phyloP scores from a whole-genome alignment of 306 rosid genomes.

The Ammopiptanthus mongolicus region DNA sequence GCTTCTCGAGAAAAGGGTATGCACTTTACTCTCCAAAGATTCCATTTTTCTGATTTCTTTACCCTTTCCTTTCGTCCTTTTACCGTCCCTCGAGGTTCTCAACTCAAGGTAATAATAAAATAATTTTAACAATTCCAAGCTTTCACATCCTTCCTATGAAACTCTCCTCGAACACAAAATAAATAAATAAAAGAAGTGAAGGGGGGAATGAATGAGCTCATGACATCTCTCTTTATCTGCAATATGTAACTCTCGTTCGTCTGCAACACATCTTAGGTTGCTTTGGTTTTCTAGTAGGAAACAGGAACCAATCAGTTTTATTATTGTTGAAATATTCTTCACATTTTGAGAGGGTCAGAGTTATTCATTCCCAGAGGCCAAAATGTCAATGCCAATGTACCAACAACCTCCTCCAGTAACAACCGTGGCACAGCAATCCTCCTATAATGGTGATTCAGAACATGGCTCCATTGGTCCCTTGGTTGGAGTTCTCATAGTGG shows the following conservation, averaged over 20 bases:
- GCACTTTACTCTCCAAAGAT: constrained; percentile 45
- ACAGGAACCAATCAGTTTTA: no score
- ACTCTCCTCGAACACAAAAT: background rate
- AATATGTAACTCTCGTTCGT: no score
- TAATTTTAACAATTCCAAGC: background rate
- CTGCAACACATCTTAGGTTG: no score
- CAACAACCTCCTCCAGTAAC: constrained; percentile 28
- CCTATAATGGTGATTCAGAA: constrained; percentile 7
- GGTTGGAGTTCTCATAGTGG: constrained; percentile 37
- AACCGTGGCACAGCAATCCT: constrained; percentile 18
- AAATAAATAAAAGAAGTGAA: background rate
- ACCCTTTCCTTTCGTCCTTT: constrained; percentile 49
- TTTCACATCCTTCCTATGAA: constrained; percentile 1
- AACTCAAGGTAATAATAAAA: background rate
- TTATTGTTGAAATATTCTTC: no score
- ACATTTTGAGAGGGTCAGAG: no score
- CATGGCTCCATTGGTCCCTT: constrained; percentile 50
- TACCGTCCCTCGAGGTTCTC: constrained; percentile 33
- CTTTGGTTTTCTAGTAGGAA: no score
- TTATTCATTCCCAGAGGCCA: background rate
- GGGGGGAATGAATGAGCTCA: no score
- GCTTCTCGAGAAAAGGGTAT: constrained; percentile 46
- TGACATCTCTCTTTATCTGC: constrained; percentile 4
- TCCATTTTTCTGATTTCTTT: constrained; percentile 47
- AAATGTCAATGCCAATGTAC: constrained; percentile 40